A percentile compares a stretch with the other conserved stretches of the same genome.
These are phyloP conservation scores for Trypanosoma rangeli DNA, from an alignment of 208 protist genomes.

Conservation along the genomic window DNA sequence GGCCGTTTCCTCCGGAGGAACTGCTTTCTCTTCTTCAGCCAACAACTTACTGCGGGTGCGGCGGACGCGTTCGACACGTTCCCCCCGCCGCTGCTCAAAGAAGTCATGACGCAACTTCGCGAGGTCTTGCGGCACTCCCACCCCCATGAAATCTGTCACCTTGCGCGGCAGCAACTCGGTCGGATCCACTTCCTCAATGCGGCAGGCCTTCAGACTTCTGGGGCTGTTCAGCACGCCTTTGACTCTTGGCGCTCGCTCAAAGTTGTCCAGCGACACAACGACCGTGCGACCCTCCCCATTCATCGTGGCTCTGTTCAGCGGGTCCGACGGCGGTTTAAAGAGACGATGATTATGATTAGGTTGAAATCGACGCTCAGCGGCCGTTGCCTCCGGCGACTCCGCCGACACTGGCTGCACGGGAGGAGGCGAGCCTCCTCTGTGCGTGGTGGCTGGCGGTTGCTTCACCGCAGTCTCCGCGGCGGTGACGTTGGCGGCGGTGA, in stretches of 20 bases:
- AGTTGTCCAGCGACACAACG: constrained; percentile 27
- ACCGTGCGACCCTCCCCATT: neutral
- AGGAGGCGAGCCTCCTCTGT: neutral
- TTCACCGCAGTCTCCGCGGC: too few species aligned
- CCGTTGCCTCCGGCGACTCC: too few species aligned
- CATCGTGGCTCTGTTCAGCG: neutral
- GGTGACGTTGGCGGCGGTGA: neutral
- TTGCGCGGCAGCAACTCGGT: constrained; percentile 43
- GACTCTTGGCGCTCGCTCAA: constrained; percentile 41
- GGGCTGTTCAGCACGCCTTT: constrained; percentile 71
- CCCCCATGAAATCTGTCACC: constrained; percentile 51
- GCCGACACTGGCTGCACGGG: neutral
- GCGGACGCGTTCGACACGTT: constrained; percentile 49
- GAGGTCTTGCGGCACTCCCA: constrained; percentile 38
- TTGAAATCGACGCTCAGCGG: neutral
- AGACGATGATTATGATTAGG: neutral
- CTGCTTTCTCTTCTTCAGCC: constrained; percentile 4
- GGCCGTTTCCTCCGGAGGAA: constrained; percentile 13
- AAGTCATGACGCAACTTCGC: constrained; percentile 54
- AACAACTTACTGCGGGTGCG: constrained; percentile 25
- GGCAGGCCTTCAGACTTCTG: constrained; percentile 59
- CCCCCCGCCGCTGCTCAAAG: constrained; percentile 70
- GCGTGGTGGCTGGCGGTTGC: neutral
- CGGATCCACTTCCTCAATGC: constrained; percentile 52
- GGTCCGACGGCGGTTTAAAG: neutral